phyloP scores from a whole-genome alignment of 75 land plant species.

The Larix kaempferi region DNA sequence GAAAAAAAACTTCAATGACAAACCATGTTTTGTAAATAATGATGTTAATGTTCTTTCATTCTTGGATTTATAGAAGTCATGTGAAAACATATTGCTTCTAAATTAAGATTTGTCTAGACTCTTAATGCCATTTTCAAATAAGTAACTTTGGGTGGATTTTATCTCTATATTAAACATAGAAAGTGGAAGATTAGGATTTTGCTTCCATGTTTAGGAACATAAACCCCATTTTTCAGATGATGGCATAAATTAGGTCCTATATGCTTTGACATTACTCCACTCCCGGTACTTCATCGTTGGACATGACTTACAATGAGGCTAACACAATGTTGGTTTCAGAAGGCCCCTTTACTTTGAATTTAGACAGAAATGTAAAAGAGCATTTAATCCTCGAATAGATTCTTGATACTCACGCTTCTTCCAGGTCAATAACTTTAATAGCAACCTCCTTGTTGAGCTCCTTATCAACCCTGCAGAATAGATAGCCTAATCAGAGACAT shows the following conservation, averaged over 20 bases:
- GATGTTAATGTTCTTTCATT: too few species aligned
- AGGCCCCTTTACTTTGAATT: neutral
- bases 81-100: too few species aligned
- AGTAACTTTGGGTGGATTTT: too few species aligned
- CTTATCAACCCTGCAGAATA: conserved; percentile 77
- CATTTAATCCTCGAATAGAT: neutral
- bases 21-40: too few species aligned
- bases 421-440: conserved; percentile 95
- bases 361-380: neutral
- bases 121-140: too few species aligned
- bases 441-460: conserved; percentile 94
- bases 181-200: neutral
- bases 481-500: conserved; percentile 1
- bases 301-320: neutral
- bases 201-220: neutral
- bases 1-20: too few species aligned
- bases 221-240: neutral
- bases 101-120: too few species aligned
- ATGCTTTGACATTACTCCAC: neutral
- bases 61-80: too few species aligned
- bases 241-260: neutral
- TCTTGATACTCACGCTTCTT: conserved; percentile 89
- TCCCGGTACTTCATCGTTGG: neutral
- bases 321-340: neutral
- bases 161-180: too few species aligned